Conservation (phyloP, 306 rosid genomes). For the Geum urbanum region DNA sequence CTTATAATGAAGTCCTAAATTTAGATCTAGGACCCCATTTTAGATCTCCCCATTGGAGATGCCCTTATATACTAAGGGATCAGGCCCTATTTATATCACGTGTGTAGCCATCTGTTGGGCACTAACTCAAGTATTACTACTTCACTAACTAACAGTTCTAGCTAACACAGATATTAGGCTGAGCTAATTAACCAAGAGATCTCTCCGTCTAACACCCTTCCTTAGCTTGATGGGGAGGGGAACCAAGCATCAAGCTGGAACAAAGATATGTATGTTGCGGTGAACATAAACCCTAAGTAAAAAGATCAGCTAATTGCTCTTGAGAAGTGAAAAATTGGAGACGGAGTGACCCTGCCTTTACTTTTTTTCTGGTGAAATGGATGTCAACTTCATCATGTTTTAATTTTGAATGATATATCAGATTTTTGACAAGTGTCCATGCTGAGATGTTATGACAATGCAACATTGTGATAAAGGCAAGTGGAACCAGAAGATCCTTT, state of each 20-base stretch:
- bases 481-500: neutral
- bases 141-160: no score
- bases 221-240: neutral
- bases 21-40: no score
- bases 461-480: neutral
- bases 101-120: no score
- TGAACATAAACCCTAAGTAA: neutral
- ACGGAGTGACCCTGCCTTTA: neutral
- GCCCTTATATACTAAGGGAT: no score
- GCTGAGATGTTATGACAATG: neutral
- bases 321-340: neutral
- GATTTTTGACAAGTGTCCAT: neutral
- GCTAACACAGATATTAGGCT: no score
- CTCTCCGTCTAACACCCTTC: neutral
- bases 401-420: neutral
- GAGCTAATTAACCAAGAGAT: no score
- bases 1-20: no score
- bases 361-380: neutral
- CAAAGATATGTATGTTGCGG: neutral
- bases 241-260: neutral
- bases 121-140: no score
- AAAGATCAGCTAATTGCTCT: neutral
- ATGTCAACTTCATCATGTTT: neutral
- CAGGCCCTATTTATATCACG: no score
- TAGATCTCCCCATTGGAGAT: no score